Percentiles rank a stretch among this genome's conserved stretches.
phyloP scores from a whole-genome alignment of 139 green algal genomes.

The Auxenochlorella pyrenoidosa region DNA sequence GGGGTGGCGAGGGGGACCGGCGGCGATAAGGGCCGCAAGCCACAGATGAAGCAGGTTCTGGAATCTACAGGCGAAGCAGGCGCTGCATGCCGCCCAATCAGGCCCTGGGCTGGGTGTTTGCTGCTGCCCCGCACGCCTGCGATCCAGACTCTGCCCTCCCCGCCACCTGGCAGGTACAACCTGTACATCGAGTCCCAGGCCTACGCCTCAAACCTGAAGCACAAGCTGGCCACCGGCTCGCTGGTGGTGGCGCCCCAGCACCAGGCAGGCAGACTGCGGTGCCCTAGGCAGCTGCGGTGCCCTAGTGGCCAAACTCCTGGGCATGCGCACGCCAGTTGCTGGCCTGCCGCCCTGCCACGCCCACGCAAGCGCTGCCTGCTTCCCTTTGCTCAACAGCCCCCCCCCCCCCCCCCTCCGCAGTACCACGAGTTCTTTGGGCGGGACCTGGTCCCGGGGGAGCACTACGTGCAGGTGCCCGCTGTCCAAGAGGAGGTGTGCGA shows the following conservation, averaged over 20 bases:
- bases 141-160: background rate
- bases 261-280: background rate
- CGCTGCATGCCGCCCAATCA: too few species aligned
- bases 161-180: conserved; percentile 39
- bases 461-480: conserved; percentile 44
- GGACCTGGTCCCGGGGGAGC: conserved; percentile 33
- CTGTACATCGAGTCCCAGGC: conserved; percentile 54
- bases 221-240: conserved; percentile 55
- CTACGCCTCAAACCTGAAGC: conserved; percentile 51
- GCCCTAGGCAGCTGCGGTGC: too few species aligned
- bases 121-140: background rate
- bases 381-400: too few species aligned
- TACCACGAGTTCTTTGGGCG: conserved; percentile 54
- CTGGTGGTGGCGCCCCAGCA: conserved; percentile 36
- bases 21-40: too few species aligned
- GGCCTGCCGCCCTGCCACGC: background rate
- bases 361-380: background rate
- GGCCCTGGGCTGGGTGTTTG: background rate
- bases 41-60: too few species aligned
- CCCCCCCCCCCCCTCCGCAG: conserved; percentile 1
- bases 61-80: too few species aligned
- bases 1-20: too few species aligned
- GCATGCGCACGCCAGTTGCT: background rate
- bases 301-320: background rate
- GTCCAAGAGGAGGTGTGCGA: background rate